phyloP scores from a whole-genome alignment of 73 alveolate species.

The Paramecium pentaurelia region DNA sequence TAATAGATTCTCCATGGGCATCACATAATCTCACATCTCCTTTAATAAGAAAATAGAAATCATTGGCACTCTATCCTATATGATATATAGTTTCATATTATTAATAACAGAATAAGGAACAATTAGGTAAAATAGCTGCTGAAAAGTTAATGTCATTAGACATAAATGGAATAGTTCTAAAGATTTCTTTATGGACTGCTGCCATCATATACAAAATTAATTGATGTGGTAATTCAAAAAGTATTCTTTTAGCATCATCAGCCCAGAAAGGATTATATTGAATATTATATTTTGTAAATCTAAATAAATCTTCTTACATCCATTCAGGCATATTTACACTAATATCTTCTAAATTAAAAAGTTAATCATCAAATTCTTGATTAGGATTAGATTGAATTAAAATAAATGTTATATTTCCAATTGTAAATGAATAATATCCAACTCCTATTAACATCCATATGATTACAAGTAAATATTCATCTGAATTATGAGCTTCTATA shows the following conservation, averaged over 20 bases:
- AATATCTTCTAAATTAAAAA: not conserved
- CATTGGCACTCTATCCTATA: slow-evolving; percentile 40
- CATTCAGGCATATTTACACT: not conserved
- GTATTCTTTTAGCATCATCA: not conserved
- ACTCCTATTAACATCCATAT: slow-evolving; percentile 87
- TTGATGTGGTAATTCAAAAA: not conserved
- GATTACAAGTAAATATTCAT: slow-evolving; percentile 67
- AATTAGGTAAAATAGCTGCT: not conserved
- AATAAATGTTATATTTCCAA: slow-evolving; percentile 72
- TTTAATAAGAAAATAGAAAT: slow-evolving; percentile 36
- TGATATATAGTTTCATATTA: slow-evolving; percentile 30
- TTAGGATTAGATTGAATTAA: slow-evolving; percentile 3
- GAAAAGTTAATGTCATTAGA: not conserved
- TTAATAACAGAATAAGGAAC: not conserved
- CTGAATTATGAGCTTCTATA: slow-evolving; percentile 59
- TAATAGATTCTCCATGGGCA: slow-evolving; percentile 5
- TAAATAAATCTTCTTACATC: not conserved
- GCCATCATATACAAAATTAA: not conserved
- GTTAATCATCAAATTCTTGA: not conserved
- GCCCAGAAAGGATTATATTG: slow-evolving; percentile 2
- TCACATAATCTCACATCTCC: slow-evolving; percentile 56
- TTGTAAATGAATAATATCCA: slow-evolving; percentile 76
- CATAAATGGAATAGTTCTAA: slow-evolving; percentile 31
- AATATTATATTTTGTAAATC: not conserved
- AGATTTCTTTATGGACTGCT: slow-evolving; percentile 6